Evolutionary conservation across 2,329 filamentous ascomycete species (phyloP), one percentile per base, ranked within the genome.

Genomic region (Microsporum ferrugineum): DNA sequence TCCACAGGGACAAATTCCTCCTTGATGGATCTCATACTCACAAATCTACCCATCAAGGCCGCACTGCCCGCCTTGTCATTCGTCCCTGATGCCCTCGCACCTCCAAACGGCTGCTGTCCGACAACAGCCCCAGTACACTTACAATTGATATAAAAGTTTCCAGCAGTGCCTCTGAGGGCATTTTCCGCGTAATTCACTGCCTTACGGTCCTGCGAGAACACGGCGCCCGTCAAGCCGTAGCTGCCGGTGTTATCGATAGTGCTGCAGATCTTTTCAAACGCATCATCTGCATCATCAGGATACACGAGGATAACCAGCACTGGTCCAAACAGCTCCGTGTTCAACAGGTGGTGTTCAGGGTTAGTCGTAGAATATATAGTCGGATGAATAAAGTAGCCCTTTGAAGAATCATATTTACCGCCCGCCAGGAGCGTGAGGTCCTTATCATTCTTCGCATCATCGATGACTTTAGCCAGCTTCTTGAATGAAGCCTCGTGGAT

Each of bases 401-500:
- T 86, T 66, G 82, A 86, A 60, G 83, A 83, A 73, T 94, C 88
- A 72, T 92, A 87, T 67, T 81, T 86, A 65, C 90, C 90, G 49
- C 90, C 91, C 1, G 81, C 82, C 14, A 95, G 73, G 2, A 92
- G 80, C 72, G 88, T 81, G 12, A 95, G 82, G 65, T 88, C 83
- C 6, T 78, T 75, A 73, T 95, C 90, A n/a, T 80, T 79, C 76
- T 89, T 90, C n/a, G 89, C 88, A 36, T 83, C 84, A 63, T 94
- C 88, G 65, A 95, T 95, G 60, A 86, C 87, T 23, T 80, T 80
- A 0, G 83, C 81, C 1, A 95, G 82, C 75, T 91, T 92, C 73
- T 90, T 84, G 80, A 95, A 95, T 8, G 87, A 88, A 8, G 79
- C 82, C 65, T 85, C 81, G 77, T 95, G 89, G 73, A 95, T 95